These are phyloP conservation scores for Magnusiomyces magnusii DNA, from an alignment of 1,139 yeast species.

Conservation along the genomic window DNA sequence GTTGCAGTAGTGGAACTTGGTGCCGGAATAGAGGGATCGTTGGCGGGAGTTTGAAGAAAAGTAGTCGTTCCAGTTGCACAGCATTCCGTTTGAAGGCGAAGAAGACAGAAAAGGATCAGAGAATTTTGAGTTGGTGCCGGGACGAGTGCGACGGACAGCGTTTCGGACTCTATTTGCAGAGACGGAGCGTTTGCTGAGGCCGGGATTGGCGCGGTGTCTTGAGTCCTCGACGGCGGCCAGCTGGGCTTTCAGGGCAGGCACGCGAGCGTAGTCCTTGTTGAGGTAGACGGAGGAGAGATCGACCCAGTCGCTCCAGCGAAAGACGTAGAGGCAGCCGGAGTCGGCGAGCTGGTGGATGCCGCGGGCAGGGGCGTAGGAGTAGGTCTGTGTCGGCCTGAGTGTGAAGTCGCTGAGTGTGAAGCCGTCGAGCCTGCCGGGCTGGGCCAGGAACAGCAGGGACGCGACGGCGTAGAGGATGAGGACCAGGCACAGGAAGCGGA, in stretches of 20 bases:
- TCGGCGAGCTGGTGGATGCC: not conserved
- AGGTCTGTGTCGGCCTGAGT: too few relatives aligned
- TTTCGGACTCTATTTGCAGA: too few relatives aligned
- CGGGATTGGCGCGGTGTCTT: not conserved
- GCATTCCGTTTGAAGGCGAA: not conserved
- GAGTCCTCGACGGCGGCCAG: too few relatives aligned
- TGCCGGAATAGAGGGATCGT: not conserved
- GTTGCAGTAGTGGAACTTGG: not conserved
- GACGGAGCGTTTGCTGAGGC: not conserved
- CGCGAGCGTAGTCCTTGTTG: not conserved
- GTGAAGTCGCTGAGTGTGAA: too few relatives aligned
- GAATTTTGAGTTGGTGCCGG: too few relatives aligned
- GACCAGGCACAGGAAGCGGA: too few relatives aligned
- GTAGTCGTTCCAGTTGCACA: not conserved
- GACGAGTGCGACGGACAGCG: too few relatives aligned
- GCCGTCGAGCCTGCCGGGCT: too few relatives aligned
- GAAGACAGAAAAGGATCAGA: not conserved
- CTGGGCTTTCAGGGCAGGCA: not conserved
- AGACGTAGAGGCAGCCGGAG: not conserved
- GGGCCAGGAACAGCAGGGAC: too few relatives aligned
- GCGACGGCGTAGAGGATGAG: too few relatives aligned
- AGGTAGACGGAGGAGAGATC: not conserved
- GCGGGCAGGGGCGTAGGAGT: not conserved
- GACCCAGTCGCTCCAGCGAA: constrained; percentile 2
- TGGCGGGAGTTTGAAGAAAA: not conserved